phyloP scores from a whole-genome alignment of 352 stramenopile genomes.

The Phytophthora palmivora region DNA sequence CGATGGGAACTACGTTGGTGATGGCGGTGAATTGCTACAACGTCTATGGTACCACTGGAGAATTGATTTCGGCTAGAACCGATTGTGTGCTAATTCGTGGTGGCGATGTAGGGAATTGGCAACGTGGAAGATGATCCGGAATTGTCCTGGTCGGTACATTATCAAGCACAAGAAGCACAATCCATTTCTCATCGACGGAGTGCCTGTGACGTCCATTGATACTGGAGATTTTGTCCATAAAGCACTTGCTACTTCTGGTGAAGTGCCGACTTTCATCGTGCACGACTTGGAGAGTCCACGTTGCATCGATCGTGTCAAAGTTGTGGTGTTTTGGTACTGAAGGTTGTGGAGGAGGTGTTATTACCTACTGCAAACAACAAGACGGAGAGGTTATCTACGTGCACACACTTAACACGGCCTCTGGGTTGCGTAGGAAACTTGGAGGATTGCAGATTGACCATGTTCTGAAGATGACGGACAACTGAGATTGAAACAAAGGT shows the following conservation, averaged over 20 bases:
- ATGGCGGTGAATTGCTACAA: constrained; percentile 60
- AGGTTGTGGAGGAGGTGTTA: constrained; percentile 56
- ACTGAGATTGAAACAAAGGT: not conserved
- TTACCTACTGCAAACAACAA: constrained; percentile 69
- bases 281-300: constrained; percentile 50
- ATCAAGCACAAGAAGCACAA: constrained; percentile 59
- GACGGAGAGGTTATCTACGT: constrained; percentile 38
- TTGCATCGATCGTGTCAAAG: constrained; percentile 57
- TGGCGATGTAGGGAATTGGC: constrained; percentile 52
- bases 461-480: constrained; percentile 22
- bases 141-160: constrained; percentile 70
- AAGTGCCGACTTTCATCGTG: constrained; percentile 20
- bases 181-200: constrained; percentile 40
- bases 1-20: constrained; percentile 58
- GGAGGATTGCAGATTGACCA: constrained; percentile 54
- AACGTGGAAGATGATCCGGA: constrained; percentile 77
- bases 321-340: constrained; percentile 57
- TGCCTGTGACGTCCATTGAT: constrained; percentile 45
- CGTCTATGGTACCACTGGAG: constrained; percentile 45
- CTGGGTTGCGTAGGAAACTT: constrained; percentile 63
- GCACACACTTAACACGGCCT: constrained; percentile 74
- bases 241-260: constrained; percentile 17
- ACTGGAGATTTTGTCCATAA: constrained; percentile 35
- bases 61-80: not conserved
- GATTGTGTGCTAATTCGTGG: constrained; percentile 2